Conservation (phyloP, 2,329 filamentous ascomycete species). For the Dothideomycetes sp. region DNA sequence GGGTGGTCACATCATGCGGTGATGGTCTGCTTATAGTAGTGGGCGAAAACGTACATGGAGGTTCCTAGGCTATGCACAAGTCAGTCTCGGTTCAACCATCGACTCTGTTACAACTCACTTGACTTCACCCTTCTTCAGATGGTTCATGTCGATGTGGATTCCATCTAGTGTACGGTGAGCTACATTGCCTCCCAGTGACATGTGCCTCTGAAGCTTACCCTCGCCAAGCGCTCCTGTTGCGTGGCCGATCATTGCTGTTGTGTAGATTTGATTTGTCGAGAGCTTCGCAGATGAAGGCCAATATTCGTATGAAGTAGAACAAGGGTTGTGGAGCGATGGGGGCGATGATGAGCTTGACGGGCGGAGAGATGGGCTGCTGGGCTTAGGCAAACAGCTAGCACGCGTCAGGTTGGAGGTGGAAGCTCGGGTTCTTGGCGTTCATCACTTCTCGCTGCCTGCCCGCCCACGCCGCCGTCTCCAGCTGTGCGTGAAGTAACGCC, state of each 20-base stretch:
- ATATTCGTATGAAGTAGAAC: background rate
- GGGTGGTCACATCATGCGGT: constrained; percentile 13
- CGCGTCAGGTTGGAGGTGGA: constrained; percentile 3
- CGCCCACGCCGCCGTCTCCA: no score
- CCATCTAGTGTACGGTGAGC: constrained; percentile 57
- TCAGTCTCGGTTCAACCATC: no score
- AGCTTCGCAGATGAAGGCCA: background rate
- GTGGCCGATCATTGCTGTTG: constrained; percentile 18
- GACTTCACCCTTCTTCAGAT: constrained; percentile 96
- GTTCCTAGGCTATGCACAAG: constrained; percentile 69
- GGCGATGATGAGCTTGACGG: background rate
- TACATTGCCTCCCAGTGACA: constrained; percentile 4
- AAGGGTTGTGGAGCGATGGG: constrained; percentile 5
- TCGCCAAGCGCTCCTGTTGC: constrained; percentile 30
- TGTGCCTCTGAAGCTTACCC: constrained; percentile 16
- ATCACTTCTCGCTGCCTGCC: no score
- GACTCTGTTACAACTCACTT: constrained; percentile 59
- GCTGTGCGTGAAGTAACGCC: no score
- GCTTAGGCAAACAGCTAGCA: constrained; percentile 2
- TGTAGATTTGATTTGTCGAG: background rate
- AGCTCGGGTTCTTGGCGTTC: no score
- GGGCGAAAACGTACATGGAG: constrained; percentile 89
- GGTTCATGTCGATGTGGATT: constrained; percentile 98
- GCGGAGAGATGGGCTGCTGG: background rate
- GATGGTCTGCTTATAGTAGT: constrained; percentile 9